These are phyloP conservation scores for Lepiota venenata DNA, from an alignment of 768 basidiomycete genomes.

Conservation along the genomic window DNA sequence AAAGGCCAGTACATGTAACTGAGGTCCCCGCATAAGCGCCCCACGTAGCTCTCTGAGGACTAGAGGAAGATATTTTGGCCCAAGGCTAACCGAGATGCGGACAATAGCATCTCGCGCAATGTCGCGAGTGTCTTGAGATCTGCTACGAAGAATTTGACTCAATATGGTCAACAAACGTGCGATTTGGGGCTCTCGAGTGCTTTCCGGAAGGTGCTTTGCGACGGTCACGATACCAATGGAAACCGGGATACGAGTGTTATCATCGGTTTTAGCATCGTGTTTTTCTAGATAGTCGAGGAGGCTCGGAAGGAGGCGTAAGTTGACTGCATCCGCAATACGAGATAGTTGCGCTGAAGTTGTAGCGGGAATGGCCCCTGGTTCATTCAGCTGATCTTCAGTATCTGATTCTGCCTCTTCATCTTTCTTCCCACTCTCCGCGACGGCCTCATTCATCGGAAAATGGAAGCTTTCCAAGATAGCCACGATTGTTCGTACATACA, in stretches of 20 bases:
- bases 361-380: slow-evolving; percentile 2
- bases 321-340: slow-evolving; percentile 73
- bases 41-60: slow-evolving; percentile 79
- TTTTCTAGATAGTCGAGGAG: slow-evolving; percentile 81
- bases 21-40: slow-evolving; percentile 87
- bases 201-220: slow-evolving; percentile 72
- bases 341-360: slow-evolving; percentile 16
- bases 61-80: slow-evolving; percentile 68
- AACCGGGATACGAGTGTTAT: slow-evolving; percentile 83
- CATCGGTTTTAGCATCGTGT: slow-evolving; percentile 74
- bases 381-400: slow-evolving; percentile 16
- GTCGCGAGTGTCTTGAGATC: slow-evolving; percentile 90
- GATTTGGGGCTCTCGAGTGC: slow-evolving; percentile 63
- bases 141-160: slow-evolving; percentile 88
- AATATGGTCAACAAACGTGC: slow-evolving; percentile 77
- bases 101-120: slow-evolving; percentile 79
- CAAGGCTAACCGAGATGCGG: slow-evolving; percentile 72
- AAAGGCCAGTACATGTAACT: slow-evolving; percentile 89
- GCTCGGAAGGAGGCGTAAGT: slow-evolving; percentile 69
- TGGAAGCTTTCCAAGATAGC: slow-evolving; percentile 88
- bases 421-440: slow-evolving; percentile 23
- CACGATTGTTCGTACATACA: slow-evolving; percentile 83
- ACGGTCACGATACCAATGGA: slow-evolving; percentile 85
- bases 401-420: slow-evolving; percentile 24
- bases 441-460: slow-evolving; percentile 73